These are phyloP conservation scores for Sporothrix schenckii DNA, from an alignment of 2,329 filamentous ascomycete genomes.

Conservation along the genomic window DNA sequence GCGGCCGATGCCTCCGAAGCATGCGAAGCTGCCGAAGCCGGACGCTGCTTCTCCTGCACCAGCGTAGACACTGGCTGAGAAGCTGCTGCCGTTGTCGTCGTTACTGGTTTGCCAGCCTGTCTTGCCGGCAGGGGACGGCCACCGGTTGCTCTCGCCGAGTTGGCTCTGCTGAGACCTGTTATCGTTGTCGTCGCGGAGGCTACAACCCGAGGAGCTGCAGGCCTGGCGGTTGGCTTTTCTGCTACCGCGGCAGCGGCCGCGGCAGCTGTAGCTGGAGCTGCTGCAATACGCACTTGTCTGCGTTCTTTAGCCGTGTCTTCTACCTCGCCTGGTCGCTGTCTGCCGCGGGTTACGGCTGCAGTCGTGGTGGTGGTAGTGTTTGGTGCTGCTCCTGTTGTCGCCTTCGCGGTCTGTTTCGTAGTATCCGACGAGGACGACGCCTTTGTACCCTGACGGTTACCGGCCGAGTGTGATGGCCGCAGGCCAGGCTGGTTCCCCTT, in stretches of 20 bases:
- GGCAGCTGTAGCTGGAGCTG: background rate
- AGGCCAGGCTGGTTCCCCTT: slow-evolving; percentile 40
- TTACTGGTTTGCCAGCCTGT: background rate
- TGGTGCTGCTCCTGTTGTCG: background rate
- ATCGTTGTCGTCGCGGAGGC: background rate
- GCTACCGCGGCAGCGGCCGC: background rate
- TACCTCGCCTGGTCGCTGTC: slow-evolving; percentile 21
- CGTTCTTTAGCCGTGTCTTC: background rate
- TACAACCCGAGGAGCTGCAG: background rate
- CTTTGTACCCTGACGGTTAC: slow-evolving; percentile 47
- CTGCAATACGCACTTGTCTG: slow-evolving; percentile 6
- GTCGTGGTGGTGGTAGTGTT: background rate
- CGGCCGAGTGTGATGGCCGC: slow-evolving; percentile 55
- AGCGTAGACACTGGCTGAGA: slow-evolving; percentile 30
- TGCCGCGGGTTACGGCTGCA: slow-evolving; percentile 15
- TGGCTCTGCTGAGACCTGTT: slow-evolving; percentile 1
- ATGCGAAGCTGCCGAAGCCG: slow-evolving; percentile 34
- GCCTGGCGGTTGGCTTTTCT: background rate
- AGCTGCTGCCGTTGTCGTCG: background rate
- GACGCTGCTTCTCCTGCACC: slow-evolving; percentile 37
- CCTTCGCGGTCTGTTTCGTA: slow-evolving; percentile 5
- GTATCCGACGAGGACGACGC: slow-evolving; percentile 38
- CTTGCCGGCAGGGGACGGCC: background rate
- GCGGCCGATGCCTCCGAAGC: slow-evolving; percentile 20
- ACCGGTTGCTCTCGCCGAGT: background rate